Conservation (phyloP, 2,329 filamentous ascomycete species). For the Penicillium paneum region DNA sequence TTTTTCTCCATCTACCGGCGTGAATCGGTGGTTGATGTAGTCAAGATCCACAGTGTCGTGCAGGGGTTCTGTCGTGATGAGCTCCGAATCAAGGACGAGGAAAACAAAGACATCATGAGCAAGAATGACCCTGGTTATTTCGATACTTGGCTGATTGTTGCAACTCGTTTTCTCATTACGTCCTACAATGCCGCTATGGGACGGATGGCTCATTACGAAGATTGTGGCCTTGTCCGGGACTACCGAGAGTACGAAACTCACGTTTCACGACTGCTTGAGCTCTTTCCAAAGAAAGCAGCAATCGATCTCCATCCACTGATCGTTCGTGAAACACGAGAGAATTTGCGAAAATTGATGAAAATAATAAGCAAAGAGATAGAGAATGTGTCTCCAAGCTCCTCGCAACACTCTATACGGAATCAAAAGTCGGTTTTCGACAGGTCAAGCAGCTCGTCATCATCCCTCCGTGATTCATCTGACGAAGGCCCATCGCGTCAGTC, state of each 20-base stretch:
- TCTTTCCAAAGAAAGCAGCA: constrained; percentile 37
- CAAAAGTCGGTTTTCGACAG: constrained; percentile 48
- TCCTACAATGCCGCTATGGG: constrained; percentile 43
- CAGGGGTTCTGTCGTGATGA: constrained; percentile 49
- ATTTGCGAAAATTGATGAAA: constrained; percentile 33
- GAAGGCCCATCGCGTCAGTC: constrained; percentile 34
- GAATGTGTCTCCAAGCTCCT: constrained; percentile 42
- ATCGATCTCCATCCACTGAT: constrained; percentile 16
- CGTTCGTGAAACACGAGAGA: constrained; percentile 36
- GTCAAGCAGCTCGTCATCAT: constrained; percentile 47
- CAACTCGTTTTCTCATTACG: constrained; percentile 40
- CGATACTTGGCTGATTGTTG: constrained; percentile 44
- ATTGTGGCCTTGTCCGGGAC: constrained; percentile 44
- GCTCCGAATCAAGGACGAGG: constrained; percentile 39
- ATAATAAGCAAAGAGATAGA: constrained; percentile 44
- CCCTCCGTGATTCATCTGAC: constrained; percentile 41
- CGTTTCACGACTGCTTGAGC: constrained; percentile 38
- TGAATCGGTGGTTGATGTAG: constrained; percentile 40
- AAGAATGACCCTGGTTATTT: constrained; percentile 35
- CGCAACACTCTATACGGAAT: constrained; percentile 36
- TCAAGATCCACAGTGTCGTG: constrained; percentile 49
- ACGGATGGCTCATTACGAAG: constrained; percentile 39
- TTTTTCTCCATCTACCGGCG: constrained; percentile 32
- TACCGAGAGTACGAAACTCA: constrained; percentile 50
- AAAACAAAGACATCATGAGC: constrained; percentile 17